Conservation (phyloP, 2,329 filamentous ascomycete genomes). For the Magnaporthales sp. region DNA sequence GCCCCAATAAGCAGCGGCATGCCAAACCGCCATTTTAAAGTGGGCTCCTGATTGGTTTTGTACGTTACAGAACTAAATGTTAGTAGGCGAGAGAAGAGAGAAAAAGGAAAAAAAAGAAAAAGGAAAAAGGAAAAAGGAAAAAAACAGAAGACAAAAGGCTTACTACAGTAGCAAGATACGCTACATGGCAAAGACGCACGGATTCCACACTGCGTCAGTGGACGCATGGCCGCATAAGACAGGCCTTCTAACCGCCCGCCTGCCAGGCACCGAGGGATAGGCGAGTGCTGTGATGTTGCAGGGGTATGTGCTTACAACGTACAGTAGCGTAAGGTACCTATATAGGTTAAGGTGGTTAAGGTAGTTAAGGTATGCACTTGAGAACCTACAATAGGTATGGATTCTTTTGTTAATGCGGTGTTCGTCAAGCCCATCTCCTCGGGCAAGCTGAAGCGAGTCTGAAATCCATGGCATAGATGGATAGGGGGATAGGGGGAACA, state of each 20-base stretch:
- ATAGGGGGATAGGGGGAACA: not conserved
- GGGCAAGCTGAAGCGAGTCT: not conserved
- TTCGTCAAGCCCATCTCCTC: no score
- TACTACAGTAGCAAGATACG: not conserved
- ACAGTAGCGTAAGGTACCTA: not conserved
- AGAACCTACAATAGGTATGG: no score
- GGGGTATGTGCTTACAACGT: not conserved
- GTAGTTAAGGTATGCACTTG: no score
- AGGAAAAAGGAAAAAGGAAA: not conserved
- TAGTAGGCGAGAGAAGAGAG: not conserved
- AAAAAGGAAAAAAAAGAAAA: not conserved
- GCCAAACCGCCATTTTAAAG: not conserved
- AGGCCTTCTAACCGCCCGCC: conserved; percentile 4
- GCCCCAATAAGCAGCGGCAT: not conserved
- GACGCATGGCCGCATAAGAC: conserved; percentile 1
- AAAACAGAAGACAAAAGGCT: not conserved
- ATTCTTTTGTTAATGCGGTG: no score
- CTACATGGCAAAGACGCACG: not conserved
- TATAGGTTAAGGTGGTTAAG: no score
- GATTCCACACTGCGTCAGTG: not conserved
- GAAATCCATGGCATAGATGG: not conserved
- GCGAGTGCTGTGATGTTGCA: not conserved
- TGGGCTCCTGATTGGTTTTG: not conserved
- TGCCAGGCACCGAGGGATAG: not conserved
- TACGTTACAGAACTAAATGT: no score